phyloP scores from a whole-genome alignment of 2,329 filamentous ascomycete genomes.

The Fonsecaea multimorphosa region DNA sequence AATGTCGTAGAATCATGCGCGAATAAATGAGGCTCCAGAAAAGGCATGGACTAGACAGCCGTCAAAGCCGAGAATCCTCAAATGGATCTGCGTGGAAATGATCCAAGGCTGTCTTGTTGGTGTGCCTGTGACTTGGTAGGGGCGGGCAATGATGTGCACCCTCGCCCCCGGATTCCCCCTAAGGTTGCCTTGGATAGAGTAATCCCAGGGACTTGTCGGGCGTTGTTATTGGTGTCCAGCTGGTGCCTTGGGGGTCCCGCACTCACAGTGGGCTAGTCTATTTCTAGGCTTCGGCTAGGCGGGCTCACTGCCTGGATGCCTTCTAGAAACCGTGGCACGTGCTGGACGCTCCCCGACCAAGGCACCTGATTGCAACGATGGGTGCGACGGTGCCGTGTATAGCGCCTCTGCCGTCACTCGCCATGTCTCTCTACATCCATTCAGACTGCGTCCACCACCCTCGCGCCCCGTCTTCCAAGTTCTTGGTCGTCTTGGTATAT shows the following conservation, averaged over 20 bases:
- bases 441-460: background rate
- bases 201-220: background rate
- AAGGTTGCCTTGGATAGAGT: background rate
- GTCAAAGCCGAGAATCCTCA: background rate
- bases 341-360: background rate
- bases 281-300: background rate
- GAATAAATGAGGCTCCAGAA: background rate
- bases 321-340: background rate
- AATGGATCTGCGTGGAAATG: background rate
- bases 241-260: background rate
- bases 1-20: background rate
- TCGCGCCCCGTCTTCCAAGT: background rate
- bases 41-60: background rate
- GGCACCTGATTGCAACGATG: background rate
- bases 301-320: background rate
- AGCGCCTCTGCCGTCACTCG: background rate
- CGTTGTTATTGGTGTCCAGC: background rate
- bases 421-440: background rate
- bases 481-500: conserved; percentile 12
- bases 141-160: background rate
- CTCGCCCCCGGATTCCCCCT: too few relatives aligned
- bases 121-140: background rate
- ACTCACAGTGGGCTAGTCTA: background rate
- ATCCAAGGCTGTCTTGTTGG: background rate
- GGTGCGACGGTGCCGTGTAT: background rate